Base-by-base conservation (phyloP, 2,329 filamentous ascomycete genomes). In the Colletotrichum plurivorum region DNA sequence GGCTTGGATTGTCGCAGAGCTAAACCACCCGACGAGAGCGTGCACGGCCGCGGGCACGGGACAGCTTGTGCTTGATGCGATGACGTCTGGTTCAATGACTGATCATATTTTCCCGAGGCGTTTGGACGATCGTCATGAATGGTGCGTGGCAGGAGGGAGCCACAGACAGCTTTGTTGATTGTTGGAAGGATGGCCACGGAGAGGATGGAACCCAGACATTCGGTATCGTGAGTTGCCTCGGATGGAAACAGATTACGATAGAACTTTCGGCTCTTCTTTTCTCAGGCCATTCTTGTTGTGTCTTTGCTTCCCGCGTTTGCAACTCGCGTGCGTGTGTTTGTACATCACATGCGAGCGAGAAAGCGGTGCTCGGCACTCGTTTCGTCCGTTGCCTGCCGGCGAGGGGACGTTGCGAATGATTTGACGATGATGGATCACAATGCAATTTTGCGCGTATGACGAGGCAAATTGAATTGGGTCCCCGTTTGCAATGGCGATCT, bases 401-500 rank as follows among this genome's bases (percentile, higher is more conserved):
- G 49, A 18, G 49, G 45, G 45, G 4, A 48, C n/a, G 49, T 49
- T 36, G 41, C 48, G 31, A 25, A 18, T 46, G 43, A 18, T 46
- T 63, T 45, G 53, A 52, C 36, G 20, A 31, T 20, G 39, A 43
- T 27, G 49, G 60, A 57, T 46, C 18, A 18, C 53, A 48, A 58
- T 39, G 18, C 20, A 20, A 53, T 16, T 64, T 58, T 48, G 20
- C 36, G 36, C 15, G 36, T 58, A 65, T 68, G 61, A 65, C 65
- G 61, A 36, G 46, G 20, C 22, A 48, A 64, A 59, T 58, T 51
- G 54, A 16, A 27, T 48, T 41, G 49, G 31, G 46, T 31, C 66
- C 61, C 54, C 43, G 49, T 55, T 65, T 55, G 55, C 49, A 48
- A 69, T 69, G 41, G 55, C 22, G 66, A 69, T 69, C 66, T 69